Base-by-base conservation (phyloP, 306 rosid species). In the Oemleria cerasiformis region DNA sequence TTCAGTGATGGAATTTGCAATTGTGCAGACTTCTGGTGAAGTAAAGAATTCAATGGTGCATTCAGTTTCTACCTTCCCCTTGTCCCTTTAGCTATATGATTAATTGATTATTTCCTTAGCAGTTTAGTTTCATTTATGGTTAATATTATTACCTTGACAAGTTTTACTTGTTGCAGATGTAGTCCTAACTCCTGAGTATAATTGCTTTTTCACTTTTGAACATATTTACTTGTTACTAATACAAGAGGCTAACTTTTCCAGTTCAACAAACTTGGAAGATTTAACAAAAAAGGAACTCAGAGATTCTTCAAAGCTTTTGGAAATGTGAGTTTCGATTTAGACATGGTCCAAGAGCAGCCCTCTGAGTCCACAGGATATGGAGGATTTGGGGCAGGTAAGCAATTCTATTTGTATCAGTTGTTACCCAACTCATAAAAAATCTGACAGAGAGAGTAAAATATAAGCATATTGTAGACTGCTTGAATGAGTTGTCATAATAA, bases 21-120 rank as follows among this genome's bases (percentile, higher is more conserved):
- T 65, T 84, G 88, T 75, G 73, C 16, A 65, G 87, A 84, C 77
- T 87, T 87, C 68, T 87, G 88, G 91, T 87, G 84, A 87, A 75
- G 68, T 16, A 56, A 60, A 57, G 70, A 50, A 79, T 48, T 57
- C 39, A 48, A 5, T 20, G 21, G 61, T 34, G 69, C 23, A 48
- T 9, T 57, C 36, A 30, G 36, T 30, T 70, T 54, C 53, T 55
- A 20, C 47, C 41, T 49, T 11, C 40, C 13, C 68, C 48, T 13
- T 47, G 69, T 42, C 50, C 20, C 51, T 13, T 34, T 50, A 36
- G 19, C 50, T 5, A 10, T 44, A 25, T 62, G 21, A 30, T 16
- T 25, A 6, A 12, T n/a, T 11, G 51, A 36, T 12, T 43, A 7
- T 14, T 25, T 14, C n/a, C 8, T 5, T 30, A 53, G 23, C 60